Evolutionary conservation across 768 basidiomycete species (phyloP), one percentile per base, ranked within the genome.

Genomic region (Daedaleopsis nitida): DNA sequence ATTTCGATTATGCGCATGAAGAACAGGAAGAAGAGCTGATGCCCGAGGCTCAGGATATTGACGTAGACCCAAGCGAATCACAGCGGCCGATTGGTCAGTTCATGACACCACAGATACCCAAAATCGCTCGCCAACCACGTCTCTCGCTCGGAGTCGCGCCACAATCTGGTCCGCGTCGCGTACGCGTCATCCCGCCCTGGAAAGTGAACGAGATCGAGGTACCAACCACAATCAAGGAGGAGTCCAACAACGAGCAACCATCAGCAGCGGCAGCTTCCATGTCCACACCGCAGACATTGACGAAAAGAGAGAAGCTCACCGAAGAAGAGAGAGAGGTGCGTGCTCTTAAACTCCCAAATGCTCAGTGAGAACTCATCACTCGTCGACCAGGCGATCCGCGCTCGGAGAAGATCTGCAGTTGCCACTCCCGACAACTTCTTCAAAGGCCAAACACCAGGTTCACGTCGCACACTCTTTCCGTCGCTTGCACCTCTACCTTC

Each of bases 371-470:
- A 3, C 27, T 32, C 27, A 32, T 32, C 27, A 32, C 27, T 3
- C 27, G 27, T 32, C 27, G 7, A 32, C 27, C 27, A 83, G 79
- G 86, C 85, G 0, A 88, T 89, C 44, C 80, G 82, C 64, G 86
- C 87, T 55, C 80, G 88, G 10, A 74, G 87, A 24, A 77, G 81
- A 11, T 87, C 86, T 56, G 87, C 87, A 0, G 69, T 87, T 42
- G 76, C 73, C 3, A 74, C 78, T 63, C 69, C 83, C 60, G 75
- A 81, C 70, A 56, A 66, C 19, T 83, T 83, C 68, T 86, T 83
- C 70, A 77, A 73, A 19, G 83, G 79, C 21, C 80, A 81, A 19
- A 76, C 81, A 14, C 86, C 86, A 1, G 86, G 85, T 1, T 76
- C 84, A 10, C 71, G 67, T 70, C 70, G 69, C 62, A 69, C 72